Evolutionary conservation across 169 alveolate species (phyloP).

Genomic region (Neospora caninum): DNA sequence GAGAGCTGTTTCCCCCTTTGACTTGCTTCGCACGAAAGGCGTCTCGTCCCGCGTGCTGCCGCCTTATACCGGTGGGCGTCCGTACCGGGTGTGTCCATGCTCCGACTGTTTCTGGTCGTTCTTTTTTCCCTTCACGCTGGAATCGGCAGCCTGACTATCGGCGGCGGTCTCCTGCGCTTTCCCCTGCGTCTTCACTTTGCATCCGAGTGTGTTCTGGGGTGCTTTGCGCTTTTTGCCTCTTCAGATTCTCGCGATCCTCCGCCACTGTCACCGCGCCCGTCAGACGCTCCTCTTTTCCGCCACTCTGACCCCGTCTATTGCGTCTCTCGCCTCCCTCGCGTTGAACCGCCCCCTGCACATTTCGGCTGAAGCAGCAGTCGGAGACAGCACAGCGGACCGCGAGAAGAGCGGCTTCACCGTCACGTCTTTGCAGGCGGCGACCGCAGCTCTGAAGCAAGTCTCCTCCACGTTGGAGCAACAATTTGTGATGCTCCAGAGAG

Average conservation of each 20-base stretch:
- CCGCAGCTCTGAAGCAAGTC: slow-evolving; percentile 34
- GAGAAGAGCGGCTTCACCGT: background rate
- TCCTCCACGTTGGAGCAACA: slow-evolving; percentile 55
- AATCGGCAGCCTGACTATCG: no score
- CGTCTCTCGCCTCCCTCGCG: slow-evolving; percentile 84
- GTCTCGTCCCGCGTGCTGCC: no score
- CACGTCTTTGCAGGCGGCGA: slow-evolving; percentile 31
- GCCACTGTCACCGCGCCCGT: slow-evolving; percentile 72
- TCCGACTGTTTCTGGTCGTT: no score
- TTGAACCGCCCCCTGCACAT: slow-evolving; percentile 79
- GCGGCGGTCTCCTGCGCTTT: no score
- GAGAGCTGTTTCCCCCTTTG: no score
- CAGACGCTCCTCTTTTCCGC: slow-evolving; percentile 92
- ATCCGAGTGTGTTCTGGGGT: no score
- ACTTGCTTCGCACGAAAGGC: no score
- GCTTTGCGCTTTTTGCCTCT: no score
- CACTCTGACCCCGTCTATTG: slow-evolving; percentile 85
- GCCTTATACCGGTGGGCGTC: no score
- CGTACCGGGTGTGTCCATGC: no score
- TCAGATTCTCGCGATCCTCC: slow-evolving; percentile 69
- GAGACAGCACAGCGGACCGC: background rate
- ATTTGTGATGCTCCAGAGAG: slow-evolving; percentile 58
- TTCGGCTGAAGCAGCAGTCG: background rate
- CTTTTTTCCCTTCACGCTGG: no score
- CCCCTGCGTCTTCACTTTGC: no score